Evolutionary conservation across 192 early-diverging fungal genomes (phyloP).

Genomic region (Entomortierella chlamydospora): DNA sequence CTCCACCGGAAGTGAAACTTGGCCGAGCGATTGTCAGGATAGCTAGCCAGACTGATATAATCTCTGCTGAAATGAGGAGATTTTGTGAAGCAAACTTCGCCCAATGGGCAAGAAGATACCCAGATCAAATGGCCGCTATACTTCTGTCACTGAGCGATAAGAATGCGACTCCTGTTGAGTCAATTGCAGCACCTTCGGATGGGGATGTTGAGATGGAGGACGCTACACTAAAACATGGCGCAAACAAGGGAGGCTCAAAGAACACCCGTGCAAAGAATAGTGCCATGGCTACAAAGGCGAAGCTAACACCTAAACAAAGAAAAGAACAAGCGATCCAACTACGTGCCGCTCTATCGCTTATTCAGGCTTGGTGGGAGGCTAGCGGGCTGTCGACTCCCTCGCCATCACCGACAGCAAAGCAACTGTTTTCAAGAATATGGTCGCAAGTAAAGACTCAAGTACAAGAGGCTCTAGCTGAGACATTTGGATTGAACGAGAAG

Average conservation of each 20-base stretch:
- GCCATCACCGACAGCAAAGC: not conserved
- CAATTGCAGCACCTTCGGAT: not conserved
- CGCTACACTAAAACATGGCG: not conserved
- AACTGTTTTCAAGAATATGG: slow-evolving; percentile 27
- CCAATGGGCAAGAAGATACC: slow-evolving; percentile 17
- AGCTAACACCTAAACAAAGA: slow-evolving; percentile 31
- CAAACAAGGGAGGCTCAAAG: slow-evolving; percentile 1
- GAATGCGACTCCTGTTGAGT: slow-evolving; percentile 15
- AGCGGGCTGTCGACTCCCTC: not conserved
- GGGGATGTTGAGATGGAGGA: slow-evolving; percentile 29
- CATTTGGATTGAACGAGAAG: slow-evolving; percentile 43
- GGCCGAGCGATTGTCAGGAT: slow-evolving; percentile 23
- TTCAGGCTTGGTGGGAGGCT: slow-evolving; percentile 23
- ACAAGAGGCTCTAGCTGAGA: slow-evolving; percentile 41
- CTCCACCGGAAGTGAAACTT: slow-evolving; percentile 22
- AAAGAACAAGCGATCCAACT: slow-evolving; percentile 32
- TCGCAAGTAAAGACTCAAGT: slow-evolving; percentile 27
- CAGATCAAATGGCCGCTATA: slow-evolving; percentile 30
- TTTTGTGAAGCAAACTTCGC: slow-evolving; percentile 22
- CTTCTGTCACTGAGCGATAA: slow-evolving; percentile 39
- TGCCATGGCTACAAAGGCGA: slow-evolving; percentile 2
- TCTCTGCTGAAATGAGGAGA: slow-evolving; percentile 32
- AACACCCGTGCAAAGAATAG: slow-evolving; percentile 13
- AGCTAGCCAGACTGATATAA: not conserved
- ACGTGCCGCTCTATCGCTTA: slow-evolving; percentile 8